phyloP scores from a whole-genome alignment of 2,329 filamentous ascomycete species.

The Orbilia blumenaviensis region DNA sequence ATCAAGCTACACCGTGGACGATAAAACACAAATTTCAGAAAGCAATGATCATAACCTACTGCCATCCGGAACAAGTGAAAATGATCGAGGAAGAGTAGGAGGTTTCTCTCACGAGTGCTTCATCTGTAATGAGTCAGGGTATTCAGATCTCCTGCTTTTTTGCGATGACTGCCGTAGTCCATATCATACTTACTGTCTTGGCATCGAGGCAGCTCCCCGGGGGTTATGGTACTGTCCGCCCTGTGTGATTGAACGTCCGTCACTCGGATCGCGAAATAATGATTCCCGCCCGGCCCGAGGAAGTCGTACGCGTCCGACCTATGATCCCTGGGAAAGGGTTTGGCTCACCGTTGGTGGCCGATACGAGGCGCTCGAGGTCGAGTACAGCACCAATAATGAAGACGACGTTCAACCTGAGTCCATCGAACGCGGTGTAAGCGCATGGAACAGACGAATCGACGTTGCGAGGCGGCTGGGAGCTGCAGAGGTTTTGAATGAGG shows the following conservation, averaged over 20 bases:
- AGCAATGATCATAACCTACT: constrained; percentile 80
- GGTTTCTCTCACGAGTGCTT: constrained; percentile 76
- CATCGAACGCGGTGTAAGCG: constrained; percentile 28
- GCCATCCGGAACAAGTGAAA: constrained; percentile 75
- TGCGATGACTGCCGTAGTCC: constrained; percentile 90
- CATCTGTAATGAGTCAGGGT: constrained; percentile 80
- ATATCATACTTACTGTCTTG: constrained; percentile 92
- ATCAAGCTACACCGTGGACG: constrained; percentile 73
- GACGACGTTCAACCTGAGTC: constrained; percentile 40
- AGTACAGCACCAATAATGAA: constrained; percentile 29
- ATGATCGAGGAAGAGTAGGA: constrained; percentile 66
- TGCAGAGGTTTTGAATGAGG: constrained; percentile 40
- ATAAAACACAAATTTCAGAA: constrained; percentile 88
- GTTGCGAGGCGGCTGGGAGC: constrained; percentile 52
- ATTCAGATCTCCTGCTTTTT: constrained; percentile 84
- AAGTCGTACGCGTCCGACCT: constrained; percentile 38
- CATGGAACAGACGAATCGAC: constrained; percentile 51
- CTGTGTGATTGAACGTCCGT: constrained; percentile 67
- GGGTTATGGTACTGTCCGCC: constrained; percentile 92
- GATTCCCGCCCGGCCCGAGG: constrained; percentile 40
- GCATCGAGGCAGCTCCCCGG: constrained; percentile 75
- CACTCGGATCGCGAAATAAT: constrained; percentile 47
- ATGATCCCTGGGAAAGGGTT: constrained; percentile 51
- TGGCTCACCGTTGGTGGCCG: constrained; percentile 63
- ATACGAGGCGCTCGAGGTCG: constrained; percentile 57